Evolutionary conservation across 2,329 filamentous ascomycete genomes (phyloP).

Genomic region (Paraphoma sp.): DNA sequence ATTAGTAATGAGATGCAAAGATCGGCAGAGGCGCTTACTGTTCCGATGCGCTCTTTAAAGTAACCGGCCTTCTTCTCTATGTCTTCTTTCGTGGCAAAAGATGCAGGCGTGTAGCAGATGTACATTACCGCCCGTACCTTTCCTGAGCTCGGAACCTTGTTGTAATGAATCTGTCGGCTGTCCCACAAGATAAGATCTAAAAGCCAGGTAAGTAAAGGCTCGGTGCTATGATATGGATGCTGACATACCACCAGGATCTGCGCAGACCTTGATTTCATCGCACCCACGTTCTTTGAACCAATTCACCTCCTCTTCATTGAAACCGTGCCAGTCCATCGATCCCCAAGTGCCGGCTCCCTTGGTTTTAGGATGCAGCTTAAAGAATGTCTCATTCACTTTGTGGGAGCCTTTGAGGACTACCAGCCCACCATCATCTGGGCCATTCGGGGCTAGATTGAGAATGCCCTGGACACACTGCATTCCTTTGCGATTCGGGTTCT

Average conservation of each 20-base stretch:
- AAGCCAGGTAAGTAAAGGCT: neutral
- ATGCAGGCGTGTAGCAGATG: constrained; percentile 18
- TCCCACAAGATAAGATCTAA: constrained; percentile 55
- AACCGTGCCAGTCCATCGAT: constrained; percentile 51
- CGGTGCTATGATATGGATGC: neutral
- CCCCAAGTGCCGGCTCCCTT: constrained; percentile 32
- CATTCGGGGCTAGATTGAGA: constrained; percentile 52
- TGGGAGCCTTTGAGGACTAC: constrained; percentile 52
- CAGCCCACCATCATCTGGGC: constrained; percentile 53
- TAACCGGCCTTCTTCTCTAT: constrained; percentile 16
- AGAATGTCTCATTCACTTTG: constrained; percentile 53
- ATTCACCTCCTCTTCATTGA: constrained; percentile 48
- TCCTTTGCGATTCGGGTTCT: constrained; percentile 50
- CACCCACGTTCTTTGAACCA: constrained; percentile 51
- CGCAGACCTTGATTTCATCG: constrained; percentile 47
- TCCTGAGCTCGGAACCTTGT: constrained; percentile 42
- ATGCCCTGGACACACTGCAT: constrained; percentile 51
- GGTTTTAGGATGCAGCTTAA: constrained; percentile 39
- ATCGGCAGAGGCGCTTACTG: constrained; percentile 3
- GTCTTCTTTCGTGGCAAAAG: constrained; percentile 10
- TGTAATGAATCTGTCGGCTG: constrained; percentile 54
- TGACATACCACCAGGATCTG: constrained; percentile 40
- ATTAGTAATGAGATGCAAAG: neutral
- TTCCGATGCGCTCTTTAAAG: constrained; percentile 13
- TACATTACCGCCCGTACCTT: constrained; percentile 47